These are phyloP conservation scores for Triticum aestivum DNA, from an alignment of 176 grass and related monocot species.

Conservation along the genomic window DNA sequence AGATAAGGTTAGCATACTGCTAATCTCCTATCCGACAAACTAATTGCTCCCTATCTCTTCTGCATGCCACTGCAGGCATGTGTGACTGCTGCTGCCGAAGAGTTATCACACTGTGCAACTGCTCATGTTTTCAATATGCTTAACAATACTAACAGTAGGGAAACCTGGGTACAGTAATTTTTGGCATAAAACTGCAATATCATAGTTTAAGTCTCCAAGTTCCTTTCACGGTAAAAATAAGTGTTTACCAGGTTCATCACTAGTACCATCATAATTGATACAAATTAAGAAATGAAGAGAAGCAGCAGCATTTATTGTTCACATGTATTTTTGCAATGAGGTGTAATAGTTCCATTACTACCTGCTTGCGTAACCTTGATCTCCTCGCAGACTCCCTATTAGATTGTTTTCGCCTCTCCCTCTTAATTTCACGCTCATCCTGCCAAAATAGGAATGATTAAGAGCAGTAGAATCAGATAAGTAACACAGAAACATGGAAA, in stretches of 20 bases:
- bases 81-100: not conserved
- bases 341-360: slow-evolving; percentile 31
- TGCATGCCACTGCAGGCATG: not conserved
- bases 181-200: not conserved
- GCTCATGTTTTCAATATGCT: not conserved
- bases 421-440: slow-evolving; percentile 86
- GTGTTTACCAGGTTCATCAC: slow-evolving; percentile 10
- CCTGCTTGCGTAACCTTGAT: slow-evolving; percentile 95
- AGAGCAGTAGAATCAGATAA: not conserved
- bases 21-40: not conserved
- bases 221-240: not conserved
- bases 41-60: not conserved
- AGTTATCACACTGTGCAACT: not conserved
- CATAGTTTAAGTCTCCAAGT: not conserved
- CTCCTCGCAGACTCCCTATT: slow-evolving; percentile 93
- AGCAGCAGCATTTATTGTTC: not conserved
- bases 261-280: not conserved
- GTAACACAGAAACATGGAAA: too few relatives aligned
- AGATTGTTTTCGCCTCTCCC: slow-evolving; percentile 92
- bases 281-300: not conserved
- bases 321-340: not conserved
- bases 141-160: not conserved
- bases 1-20: not conserved
- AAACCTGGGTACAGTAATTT: not conserved
- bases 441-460: slow-evolving; percentile 38